Percentiles rank a stretch among this genome's conserved stretches.
phyloP scores from a whole-genome alignment of 192 early-diverging fungal genomes.

The Backusella australiensis region DNA sequence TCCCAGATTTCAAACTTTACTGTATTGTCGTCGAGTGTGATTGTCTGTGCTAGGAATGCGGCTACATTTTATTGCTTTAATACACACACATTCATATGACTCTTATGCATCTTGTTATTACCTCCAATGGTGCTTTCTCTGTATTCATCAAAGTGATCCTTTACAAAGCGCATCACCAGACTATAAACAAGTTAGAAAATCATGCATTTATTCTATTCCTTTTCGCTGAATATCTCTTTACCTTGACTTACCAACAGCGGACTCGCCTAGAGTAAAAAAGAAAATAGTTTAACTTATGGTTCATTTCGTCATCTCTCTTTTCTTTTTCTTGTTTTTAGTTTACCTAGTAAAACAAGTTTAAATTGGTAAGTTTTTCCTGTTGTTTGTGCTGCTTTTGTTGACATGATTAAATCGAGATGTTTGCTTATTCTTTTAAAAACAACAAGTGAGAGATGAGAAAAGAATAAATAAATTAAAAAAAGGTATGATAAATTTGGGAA shows the following conservation, averaged over 20 bases:
- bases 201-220: neutral
- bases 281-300: neutral
- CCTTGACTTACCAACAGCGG: constrained; percentile 68
- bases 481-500: neutral
- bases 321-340: neutral
- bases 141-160: constrained; percentile 89
- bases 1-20: constrained; percentile 94
- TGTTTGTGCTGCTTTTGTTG: constrained; percentile 2
- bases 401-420: neutral
- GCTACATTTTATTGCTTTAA: constrained; percentile 32
- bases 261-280: constrained; percentile 43
- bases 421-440: neutral
- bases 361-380: constrained; percentile 76
- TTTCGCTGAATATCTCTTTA: constrained; percentile 23
- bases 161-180: constrained; percentile 82
- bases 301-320: constrained; percentile 11
- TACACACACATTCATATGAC: neutral
- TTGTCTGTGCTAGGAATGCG: constrained; percentile 75
- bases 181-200: constrained; percentile 31
- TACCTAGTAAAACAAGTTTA: constrained; percentile 92
- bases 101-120: constrained; percentile 18
- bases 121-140: constrained; percentile 90
- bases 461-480: neutral
- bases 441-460: neutral
- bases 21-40: constrained; percentile 77